phyloP scores from a whole-genome alignment of 192 early-diverging fungal genomes.

The Globomyces pollinis-pini region DNA sequence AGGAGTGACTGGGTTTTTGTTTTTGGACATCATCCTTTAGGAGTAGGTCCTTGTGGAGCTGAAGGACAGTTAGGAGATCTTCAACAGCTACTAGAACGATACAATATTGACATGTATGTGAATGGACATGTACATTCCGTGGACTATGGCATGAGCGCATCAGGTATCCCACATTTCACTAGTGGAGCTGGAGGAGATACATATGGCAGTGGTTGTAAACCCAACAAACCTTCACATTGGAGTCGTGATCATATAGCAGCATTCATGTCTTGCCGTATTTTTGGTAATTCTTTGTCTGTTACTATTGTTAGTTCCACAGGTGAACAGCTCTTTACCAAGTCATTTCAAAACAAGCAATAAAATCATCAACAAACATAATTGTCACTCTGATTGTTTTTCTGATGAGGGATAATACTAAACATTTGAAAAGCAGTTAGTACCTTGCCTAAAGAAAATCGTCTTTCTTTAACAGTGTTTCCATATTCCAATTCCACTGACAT shows the following conservation, averaged over 20 bases:
- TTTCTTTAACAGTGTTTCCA: too few relatives aligned
- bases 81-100: not conserved
- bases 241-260: not conserved
- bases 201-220: not conserved
- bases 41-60: not conserved
- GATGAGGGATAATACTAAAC: too few relatives aligned
- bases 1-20: not conserved
- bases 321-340: not conserved
- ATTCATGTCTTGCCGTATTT: not conserved
- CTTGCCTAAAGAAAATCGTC: too few relatives aligned
- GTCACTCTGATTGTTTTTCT: too few relatives aligned
- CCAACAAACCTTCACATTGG: not conserved
- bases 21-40: not conserved
- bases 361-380: too few relatives aligned
- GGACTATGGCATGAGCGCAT: not conserved
- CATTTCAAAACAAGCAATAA: not conserved
- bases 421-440: too few relatives aligned
- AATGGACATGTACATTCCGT: slow-evolving; percentile 1
- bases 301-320: not conserved
- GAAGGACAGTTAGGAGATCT: not conserved
- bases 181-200: not conserved
- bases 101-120: not conserved
- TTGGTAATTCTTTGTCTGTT: not conserved
- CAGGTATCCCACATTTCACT: not conserved
- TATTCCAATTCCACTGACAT: too few relatives aligned